Evolutionary conservation across 1,139 yeast species (phyloP), one percentile per base, ranked within the genome.

Genomic region (Taphrina confusa): DNA sequence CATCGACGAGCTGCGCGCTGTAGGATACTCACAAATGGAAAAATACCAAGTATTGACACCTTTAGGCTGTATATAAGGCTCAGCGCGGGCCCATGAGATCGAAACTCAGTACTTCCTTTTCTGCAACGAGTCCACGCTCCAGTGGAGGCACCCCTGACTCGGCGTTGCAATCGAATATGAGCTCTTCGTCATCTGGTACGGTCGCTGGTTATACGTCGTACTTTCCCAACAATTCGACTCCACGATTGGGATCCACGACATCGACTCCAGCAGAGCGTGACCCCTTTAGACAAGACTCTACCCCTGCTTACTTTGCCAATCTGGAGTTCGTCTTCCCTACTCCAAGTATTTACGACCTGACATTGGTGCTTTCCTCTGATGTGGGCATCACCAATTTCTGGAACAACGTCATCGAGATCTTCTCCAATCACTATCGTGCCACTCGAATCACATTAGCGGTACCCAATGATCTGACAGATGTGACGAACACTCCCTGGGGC

Each of bases 401-500:
- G 66, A 60, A 61, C 44, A 70, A 70, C 39, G 61, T 72, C 4
- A 66, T 70, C 4, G 66, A 63, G 2, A 66, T 72, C 11, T 66
- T 71, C 25, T 68, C 68, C 36, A 62, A 64, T 12, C 64, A 66
- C 30, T 72, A 69, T 50, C 67, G 68, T 25, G 73, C 74, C 4
- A 65, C 69, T 51, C 63, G 74, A 11, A 67, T 68, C 9, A 66
- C 72, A 11, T 57, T 72, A 3, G 59, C 70, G 18, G 65, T 71
- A 3, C 75, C 75, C 5, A 66, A 68, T 22, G 75, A 72, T 60
- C 66, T 72, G 14, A 70, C 75, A 4, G 75, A 72, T 51, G 67
- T 71, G 8, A 63, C 66, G 22, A 72, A 69, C 58, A 68, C 70
- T 4, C 75, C 75, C 0, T 72, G 75, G 75, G 75, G 73, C 5